Evolutionary conservation across 768 basidiomycete genomes (phyloP).

Genomic region (Daedaleopsis nitida): DNA sequence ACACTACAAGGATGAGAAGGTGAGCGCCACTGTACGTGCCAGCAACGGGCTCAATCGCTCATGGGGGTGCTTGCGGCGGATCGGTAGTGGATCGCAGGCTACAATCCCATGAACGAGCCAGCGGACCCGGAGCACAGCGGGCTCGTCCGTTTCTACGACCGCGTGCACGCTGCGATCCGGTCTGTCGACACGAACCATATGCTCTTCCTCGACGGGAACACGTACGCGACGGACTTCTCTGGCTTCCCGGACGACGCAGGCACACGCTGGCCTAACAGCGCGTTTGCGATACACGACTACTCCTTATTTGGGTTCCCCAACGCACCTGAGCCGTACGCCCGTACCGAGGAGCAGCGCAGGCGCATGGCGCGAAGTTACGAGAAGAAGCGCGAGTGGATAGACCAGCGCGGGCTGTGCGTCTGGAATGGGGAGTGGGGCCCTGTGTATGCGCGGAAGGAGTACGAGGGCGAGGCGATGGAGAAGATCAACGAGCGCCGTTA

Average conservation of each 20-base stretch:
- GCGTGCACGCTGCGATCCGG: slow-evolving; percentile 70
- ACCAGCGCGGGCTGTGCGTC: slow-evolving; percentile 61
- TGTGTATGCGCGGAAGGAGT: slow-evolving; percentile 66
- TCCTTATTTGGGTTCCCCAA: slow-evolving; percentile 72
- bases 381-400: slow-evolving; percentile 81
- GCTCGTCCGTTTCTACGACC: slow-evolving; percentile 66
- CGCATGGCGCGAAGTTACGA: slow-evolving; percentile 62
- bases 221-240: slow-evolving; percentile 78
- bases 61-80: background rate
- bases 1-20: slow-evolving; percentile 67
- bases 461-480: slow-evolving; percentile 58
- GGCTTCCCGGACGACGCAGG: slow-evolving; percentile 62
- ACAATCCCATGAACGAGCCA: slow-evolving; percentile 86
- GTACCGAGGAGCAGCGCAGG: slow-evolving; percentile 53
- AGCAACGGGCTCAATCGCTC: background rate
- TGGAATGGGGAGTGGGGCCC: slow-evolving; percentile 91
- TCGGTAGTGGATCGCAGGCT: slow-evolving; percentile 75
- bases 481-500: slow-evolving; percentile 69
- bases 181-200: slow-evolving; percentile 67
- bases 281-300: slow-evolving; percentile 83
- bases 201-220: slow-evolving; percentile 84
- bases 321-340: slow-evolving; percentile 55
- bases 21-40: background rate
- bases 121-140: slow-evolving; percentile 68
- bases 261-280: slow-evolving; percentile 67